These are phyloP conservation scores for Leptographium wingfieldii DNA, from an alignment of 2,329 filamentous ascomycete species.

Conservation along the genomic window DNA sequence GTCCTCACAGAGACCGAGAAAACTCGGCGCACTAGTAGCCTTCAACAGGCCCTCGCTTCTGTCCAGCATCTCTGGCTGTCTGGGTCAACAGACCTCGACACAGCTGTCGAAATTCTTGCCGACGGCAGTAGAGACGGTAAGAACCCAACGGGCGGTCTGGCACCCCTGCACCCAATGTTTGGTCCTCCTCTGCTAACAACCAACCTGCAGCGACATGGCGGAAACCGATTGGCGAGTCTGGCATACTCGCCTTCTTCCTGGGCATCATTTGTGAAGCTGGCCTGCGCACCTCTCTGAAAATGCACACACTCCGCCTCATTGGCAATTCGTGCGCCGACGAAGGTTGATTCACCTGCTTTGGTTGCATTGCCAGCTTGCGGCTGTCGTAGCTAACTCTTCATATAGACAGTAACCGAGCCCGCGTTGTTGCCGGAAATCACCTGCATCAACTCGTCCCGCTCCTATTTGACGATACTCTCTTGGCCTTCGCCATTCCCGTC, in stretches of 20 bases:
- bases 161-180: neutral
- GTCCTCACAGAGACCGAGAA: neutral
- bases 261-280: constrained; percentile 27
- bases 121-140: constrained; percentile 44
- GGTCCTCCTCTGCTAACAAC: neutral
- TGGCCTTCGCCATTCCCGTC: constrained; percentile 43
- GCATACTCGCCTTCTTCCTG: constrained; percentile 44
- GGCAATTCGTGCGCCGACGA: constrained; percentile 53
- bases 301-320: constrained; percentile 43
- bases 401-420: constrained; percentile 45
- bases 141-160: constrained; percentile 9
- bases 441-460: constrained; percentile 35
- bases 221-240: constrained; percentile 42
- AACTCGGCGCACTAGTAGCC: constrained; percentile 10
- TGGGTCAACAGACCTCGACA: constrained; percentile 28
- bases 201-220: constrained; percentile 38
- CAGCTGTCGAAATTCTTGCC: constrained; percentile 37
- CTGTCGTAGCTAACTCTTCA: neutral
- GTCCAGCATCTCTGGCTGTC: constrained; percentile 29
- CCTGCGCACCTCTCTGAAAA: constrained; percentile 29
- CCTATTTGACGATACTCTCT: constrained; percentile 32
- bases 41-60: constrained; percentile 26
- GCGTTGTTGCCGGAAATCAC: constrained; percentile 36
- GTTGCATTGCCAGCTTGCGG: neutral
- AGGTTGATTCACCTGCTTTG: constrained; percentile 21